Evolutionary conservation across 768 basidiomycete genomes (phyloP), one percentile per base, ranked within the genome.

Genomic region (Chlorophyllum brunneum): DNA sequence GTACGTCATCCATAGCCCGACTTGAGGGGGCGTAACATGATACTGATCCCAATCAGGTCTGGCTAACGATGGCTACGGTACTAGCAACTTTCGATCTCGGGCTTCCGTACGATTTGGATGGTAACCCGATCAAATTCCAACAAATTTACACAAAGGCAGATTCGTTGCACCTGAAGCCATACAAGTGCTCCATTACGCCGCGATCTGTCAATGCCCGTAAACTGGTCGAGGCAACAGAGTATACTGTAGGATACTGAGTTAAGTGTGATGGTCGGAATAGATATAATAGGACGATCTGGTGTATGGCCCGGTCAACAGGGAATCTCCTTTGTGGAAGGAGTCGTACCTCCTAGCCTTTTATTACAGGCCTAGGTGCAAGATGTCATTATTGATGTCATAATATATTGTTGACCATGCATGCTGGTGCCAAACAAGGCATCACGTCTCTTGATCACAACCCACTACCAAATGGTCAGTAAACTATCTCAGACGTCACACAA

Each of bases 81-180:
- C 52, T 72, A 4, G 56, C 67, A 2, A 56, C 62, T 2, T 71
- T 67, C 55, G 55, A 64, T 24, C 60, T 71, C 23, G 40, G 54
- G 4, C 61, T 63, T 42, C 54, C 61, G 15, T 48, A 58, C 3
- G 64, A 66, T 42, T 55, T 58, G 11, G 50, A 58, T 16, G 65
- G 64, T 0, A 46, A 59, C 0, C 30, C 46, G 5, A 62, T 61
- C 31, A 56, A 60, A 16, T 68, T 72, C 15, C 49, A 43, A 39
- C 29, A 42, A 38, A 42, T 51, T 15, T 51, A 51, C 20, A 31
- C 38, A n/a, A 41, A 51, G 36, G 41, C 41, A 11, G 39, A 43
- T 22, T 29, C 49, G 2, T 10, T 49, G 6, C 29, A 41, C 16
- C 4, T 49, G 38, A 49, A 27, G 18, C 49, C 49, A 1, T 51